phyloP scores from a whole-genome alignment of 805 yeast genomes.

The Wickerhamomyces chaumierensis region DNA sequence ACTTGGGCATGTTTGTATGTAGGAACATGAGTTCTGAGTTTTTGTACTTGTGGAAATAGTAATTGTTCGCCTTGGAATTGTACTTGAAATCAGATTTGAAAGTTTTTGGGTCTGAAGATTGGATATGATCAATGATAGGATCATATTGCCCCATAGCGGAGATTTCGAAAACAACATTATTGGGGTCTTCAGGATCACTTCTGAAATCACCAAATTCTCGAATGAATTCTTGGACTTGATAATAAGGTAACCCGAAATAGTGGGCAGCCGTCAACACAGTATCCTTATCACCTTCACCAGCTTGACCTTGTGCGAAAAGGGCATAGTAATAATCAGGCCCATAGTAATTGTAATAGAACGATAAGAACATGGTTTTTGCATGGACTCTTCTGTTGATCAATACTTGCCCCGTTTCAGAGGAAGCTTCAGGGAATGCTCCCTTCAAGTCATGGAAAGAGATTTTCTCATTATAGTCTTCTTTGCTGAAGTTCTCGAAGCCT shows the following conservation, averaged over 20 bases:
- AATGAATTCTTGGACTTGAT: conserved; percentile 42
- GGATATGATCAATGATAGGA: conserved; percentile 30
- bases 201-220: conserved; percentile 37
- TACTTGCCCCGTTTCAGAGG: conserved; percentile 63
- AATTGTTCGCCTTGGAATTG: conserved; percentile 11
- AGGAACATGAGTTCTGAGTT: conserved; percentile 17
- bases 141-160: conserved; percentile 48
- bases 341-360: conserved; percentile 53
- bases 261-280: conserved; percentile 64
- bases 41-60: conserved; percentile 11
- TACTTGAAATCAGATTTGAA: conserved; percentile 9
- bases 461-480: conserved; percentile 20
- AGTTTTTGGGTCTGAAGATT: conserved; percentile 6
- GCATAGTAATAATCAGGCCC: conserved; percentile 54
- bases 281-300: conserved; percentile 80
- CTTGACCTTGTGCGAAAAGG: conserved; percentile 46
- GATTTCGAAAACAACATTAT: conserved; percentile 27
- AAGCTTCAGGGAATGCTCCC: conserved; percentile 58
- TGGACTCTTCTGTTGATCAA: conserved; percentile 47
- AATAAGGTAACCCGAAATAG: conserved; percentile 33
- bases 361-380: conserved; percentile 42
- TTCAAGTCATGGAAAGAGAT: conserved; percentile 51
- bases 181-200: conserved; percentile 8
- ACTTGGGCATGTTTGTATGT: conserved; percentile 20
- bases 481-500: conserved; percentile 6